Evolutionary conservation across 257 asterid species (phyloP).

Genomic region (Solanum appendiculatum): DNA sequence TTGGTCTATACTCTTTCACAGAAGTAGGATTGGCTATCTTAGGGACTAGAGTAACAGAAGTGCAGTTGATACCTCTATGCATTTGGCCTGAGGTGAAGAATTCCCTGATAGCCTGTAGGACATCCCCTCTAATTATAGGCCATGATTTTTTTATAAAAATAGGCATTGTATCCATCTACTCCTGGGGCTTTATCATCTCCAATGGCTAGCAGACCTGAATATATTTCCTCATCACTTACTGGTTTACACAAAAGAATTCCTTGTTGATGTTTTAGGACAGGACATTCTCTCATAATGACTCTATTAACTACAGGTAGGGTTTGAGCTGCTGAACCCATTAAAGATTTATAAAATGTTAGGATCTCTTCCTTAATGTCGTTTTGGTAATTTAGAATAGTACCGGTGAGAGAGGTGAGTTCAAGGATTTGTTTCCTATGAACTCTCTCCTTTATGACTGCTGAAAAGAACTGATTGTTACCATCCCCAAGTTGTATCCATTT

Average conservation of each 20-base stretch:
- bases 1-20: too few species aligned
- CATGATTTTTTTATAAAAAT: too few species aligned
- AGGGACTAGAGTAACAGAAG: too few species aligned
- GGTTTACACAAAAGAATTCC: background rate
- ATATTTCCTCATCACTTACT: background rate
- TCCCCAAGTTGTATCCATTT: background rate
- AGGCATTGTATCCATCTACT: background rate
- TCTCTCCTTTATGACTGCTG: background rate
- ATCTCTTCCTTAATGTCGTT: too few species aligned
- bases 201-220: background rate
- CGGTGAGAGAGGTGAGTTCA: background rate
- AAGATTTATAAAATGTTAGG: background rate
- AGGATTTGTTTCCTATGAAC: background rate
- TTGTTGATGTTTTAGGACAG: background rate
- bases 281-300: background rate
- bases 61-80: too few species aligned
- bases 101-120: accelerated
- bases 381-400: background rate
- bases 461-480: too few species aligned
- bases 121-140: background rate
- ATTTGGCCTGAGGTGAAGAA: too few species aligned
- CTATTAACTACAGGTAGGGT: too few species aligned
- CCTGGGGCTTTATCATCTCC: background rate
- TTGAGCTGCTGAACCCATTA: background rate
- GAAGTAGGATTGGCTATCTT: too few species aligned